Base-by-base conservation (phyloP, 1,139 yeast genomes). In the Candida frijolesensis region DNA sequence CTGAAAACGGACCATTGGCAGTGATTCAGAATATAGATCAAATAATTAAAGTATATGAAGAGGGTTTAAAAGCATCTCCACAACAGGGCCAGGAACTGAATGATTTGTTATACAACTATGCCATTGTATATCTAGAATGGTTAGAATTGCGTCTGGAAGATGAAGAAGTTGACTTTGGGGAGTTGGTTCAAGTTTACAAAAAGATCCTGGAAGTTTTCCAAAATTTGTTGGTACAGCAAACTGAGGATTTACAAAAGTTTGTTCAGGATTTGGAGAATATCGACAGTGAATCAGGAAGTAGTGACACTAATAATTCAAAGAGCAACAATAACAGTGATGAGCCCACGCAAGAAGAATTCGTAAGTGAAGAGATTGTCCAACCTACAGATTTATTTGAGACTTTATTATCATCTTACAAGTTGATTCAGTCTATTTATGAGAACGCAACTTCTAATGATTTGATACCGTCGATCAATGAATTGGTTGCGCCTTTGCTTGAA, bases 101-200 rank as follows among this genome's bases (percentile, higher is more conserved):
- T 57, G 84, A 79, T 59, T 65, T 79, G 48, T 60, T 72, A 27
- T 79, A 67, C 61, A 82, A 81, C 54, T 64, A 74, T 18, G 82
- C 76, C 0, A 60, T 79, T 45, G 81, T 76, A 1, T 78, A 77
- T 53, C 72, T 74, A 8, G 84, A 80, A 52, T 69, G 70, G 12
- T 61, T 80, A 38, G 85, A 81, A 49, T 65, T 60, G 7, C 63
- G 60, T 2, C 69, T 66, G 25, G 62, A 61, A 6, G 59, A 61
- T 7, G 51, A 47, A 2, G 51, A 41, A 2, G 46, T 47, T 9
- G 45, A 51, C 15, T 58, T 64, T 44, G 50, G 45, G n/a, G 43
- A 56, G 9, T 48, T 64, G n/a, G 42, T 62, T 19, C 58, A 57
- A 4, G 46, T 64, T 7, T 65, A 63, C 12, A 25, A 37, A 10